Conservation (phyloP, 345 rosid genomes). For the Citrus sinensis region DNA sequence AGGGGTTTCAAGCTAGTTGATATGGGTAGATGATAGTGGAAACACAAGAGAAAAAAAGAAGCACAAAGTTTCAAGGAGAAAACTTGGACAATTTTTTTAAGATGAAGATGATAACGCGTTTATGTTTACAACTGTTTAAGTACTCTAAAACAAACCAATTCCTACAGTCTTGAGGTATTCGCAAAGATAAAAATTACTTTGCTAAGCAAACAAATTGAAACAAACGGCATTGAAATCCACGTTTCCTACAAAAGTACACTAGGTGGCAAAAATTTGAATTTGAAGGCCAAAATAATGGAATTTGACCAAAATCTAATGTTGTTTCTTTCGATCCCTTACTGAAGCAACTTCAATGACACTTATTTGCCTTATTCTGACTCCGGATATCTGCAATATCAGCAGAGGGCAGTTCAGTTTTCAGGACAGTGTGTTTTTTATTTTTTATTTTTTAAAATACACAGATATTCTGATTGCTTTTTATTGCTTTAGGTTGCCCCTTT, state of each 20-base stretch:
- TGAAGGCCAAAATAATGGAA: neutral
- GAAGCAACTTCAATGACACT: neutral
- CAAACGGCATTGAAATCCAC: neutral
- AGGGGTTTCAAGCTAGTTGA: neutral
- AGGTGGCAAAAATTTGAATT: neutral
- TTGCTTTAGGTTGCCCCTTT: neutral
- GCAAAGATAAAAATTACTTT: neutral
- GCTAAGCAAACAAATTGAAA: neutral
- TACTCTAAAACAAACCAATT: neutral
- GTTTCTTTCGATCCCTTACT: neutral
- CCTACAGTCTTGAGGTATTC: neutral
- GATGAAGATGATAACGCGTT: neutral
- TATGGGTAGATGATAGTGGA: neutral
- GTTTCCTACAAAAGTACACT: neutral
- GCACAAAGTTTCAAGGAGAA: neutral
- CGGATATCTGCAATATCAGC: neutral
- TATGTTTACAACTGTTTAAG: neutral
- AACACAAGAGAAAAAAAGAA: neutral
- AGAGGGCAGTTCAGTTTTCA: neutral
- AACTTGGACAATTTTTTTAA: neutral
- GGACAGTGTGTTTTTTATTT: neutral
- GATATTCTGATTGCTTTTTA: neutral
- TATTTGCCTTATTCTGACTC: neutral
- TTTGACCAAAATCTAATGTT: neutral
- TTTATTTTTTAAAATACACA: neutral